A percentile compares a stretch with the other conserved stretches of the same genome.
Conservation (phyloP, 768 basidiomycete species). For the Chalciporus piperatus region DNA sequence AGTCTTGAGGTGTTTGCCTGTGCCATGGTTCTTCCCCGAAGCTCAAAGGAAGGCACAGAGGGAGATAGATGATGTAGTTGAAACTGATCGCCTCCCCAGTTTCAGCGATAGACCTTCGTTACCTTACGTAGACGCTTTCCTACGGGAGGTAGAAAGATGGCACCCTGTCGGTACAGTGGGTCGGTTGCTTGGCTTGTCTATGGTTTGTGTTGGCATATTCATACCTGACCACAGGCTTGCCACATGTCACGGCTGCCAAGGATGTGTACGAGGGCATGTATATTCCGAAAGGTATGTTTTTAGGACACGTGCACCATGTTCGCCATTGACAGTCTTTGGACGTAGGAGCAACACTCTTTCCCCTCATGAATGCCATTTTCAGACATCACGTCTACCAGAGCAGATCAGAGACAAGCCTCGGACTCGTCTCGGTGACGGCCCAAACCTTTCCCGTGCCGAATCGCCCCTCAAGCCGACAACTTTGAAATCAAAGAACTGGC, state of each 20-base stretch:
- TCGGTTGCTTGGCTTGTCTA: slow-evolving; percentile 8
- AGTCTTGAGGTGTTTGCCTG: slow-evolving; percentile 25
- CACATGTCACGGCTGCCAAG: slow-evolving; percentile 18
- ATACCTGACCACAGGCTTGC: slow-evolving; percentile 13
- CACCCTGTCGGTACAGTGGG: slow-evolving; percentile 21
- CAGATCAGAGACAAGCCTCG: too few relatives aligned
- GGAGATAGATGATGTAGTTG: slow-evolving; percentile 25
- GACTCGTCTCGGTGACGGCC: too few relatives aligned
- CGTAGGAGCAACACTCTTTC: slow-evolving; percentile 9
- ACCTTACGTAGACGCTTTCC: slow-evolving; percentile 25
- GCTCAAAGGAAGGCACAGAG: slow-evolving; percentile 21
- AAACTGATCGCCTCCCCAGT: slow-evolving; percentile 16
- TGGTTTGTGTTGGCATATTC: background rate
- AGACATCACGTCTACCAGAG: slow-evolving; percentile 9
- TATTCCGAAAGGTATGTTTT: slow-evolving; percentile 23
- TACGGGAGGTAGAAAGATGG: slow-evolving; percentile 25
- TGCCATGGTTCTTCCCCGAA: slow-evolving; percentile 27
- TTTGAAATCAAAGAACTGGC: slow-evolving; percentile 9
- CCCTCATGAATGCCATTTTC: background rate
- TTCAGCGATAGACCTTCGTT: slow-evolving; percentile 23
- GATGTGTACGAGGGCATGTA: slow-evolving; percentile 25
- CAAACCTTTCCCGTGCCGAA: slow-evolving; percentile 20
- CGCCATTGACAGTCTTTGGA: background rate
- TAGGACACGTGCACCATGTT: background rate
- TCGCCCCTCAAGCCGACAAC: slow-evolving; percentile 15